These are phyloP conservation scores for Canna indica DNA, from an alignment of 176 grass and related monocot genomes.

Conservation along the genomic window DNA sequence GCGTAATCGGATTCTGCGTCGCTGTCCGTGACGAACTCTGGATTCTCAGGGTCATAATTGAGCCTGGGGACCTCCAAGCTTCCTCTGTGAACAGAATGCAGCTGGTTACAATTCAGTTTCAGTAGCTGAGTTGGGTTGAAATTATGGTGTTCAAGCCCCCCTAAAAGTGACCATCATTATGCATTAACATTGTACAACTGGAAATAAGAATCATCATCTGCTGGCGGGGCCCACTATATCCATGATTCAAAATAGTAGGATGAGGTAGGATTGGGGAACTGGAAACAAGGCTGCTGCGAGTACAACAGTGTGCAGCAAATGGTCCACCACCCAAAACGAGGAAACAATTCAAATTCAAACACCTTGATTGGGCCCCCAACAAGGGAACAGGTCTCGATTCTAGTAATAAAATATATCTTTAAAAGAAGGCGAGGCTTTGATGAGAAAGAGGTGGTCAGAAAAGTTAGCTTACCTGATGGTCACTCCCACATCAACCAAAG, in stretches of 20 bases:
- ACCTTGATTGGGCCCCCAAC: background rate
- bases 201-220: background rate
- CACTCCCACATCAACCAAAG: slow-evolving; percentile 36
- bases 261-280: background rate
- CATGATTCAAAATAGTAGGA: background rate
- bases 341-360: slow-evolving; percentile 17
- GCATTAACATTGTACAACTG: background rate
- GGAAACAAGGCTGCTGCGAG: background rate
- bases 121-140: too few relatives aligned
- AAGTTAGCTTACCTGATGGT: slow-evolving; percentile 45
- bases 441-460: background rate
- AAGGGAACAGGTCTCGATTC: background rate
- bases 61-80: slow-evolving; percentile 48
- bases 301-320: background rate
- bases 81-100: slow-evolving; percentile 33
- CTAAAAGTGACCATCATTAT: background rate
- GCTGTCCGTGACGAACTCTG: background rate
- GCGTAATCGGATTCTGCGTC: slow-evolving; percentile 18
- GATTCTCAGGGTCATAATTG: slow-evolving; percentile 29
- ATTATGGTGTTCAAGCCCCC: background rate
- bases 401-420: slow-evolving; percentile 5
- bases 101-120: too few relatives aligned
- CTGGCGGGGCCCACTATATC: background rate
- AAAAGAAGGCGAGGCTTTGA: background rate
- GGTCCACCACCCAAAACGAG: background rate